A percentile compares a stretch with the other conserved stretches of the same genome.
These are phyloP conservation scores for Senna siamea DNA, from an alignment of 306 rosid genomes.

Conservation along the genomic window DNA sequence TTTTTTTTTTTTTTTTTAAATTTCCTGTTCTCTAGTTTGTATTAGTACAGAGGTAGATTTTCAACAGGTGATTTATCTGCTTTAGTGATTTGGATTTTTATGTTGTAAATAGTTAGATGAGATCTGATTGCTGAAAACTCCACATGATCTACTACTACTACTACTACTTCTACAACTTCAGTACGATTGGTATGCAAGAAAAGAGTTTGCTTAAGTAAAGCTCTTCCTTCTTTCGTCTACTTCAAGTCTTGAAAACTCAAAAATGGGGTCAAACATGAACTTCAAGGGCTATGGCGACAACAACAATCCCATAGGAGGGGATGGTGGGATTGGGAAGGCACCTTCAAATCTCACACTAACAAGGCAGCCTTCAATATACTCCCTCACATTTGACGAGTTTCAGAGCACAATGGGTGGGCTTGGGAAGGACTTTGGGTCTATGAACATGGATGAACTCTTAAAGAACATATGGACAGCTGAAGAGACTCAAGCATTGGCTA, in stretches of 20 bases:
- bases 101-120: constrained; percentile 22
- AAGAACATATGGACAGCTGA: constrained; percentile 92
- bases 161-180: neutral
- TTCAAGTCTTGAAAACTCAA: constrained; percentile 35
- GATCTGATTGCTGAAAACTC: constrained; percentile 41
- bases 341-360: constrained; percentile 47
- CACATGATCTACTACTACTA: constrained; percentile 33
- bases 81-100: neutral
- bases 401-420: constrained; percentile 72
- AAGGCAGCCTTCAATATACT: constrained; percentile 77
- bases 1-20: too few species aligned
- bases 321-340: constrained; percentile 38
- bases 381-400: constrained; percentile 90
- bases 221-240: constrained; percentile 25
- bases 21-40: too few species aligned
- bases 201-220: constrained; percentile 44
- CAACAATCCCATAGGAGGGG: constrained; percentile 48
- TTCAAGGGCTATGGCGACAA: constrained; percentile 64
- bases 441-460: constrained; percentile 98
- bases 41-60: too few species aligned
- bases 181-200: constrained; percentile 48
- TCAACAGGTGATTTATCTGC: neutral
- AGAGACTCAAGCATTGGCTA: constrained; percentile 59
- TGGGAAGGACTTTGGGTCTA: constrained; percentile 94
- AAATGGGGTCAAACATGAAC: constrained; percentile 71